Evolutionary conservation across 192 early-diverging fungal genomes (phyloP), one percentile per base, ranked within the genome.

Genomic region (Coemansia umbellata): DNA sequence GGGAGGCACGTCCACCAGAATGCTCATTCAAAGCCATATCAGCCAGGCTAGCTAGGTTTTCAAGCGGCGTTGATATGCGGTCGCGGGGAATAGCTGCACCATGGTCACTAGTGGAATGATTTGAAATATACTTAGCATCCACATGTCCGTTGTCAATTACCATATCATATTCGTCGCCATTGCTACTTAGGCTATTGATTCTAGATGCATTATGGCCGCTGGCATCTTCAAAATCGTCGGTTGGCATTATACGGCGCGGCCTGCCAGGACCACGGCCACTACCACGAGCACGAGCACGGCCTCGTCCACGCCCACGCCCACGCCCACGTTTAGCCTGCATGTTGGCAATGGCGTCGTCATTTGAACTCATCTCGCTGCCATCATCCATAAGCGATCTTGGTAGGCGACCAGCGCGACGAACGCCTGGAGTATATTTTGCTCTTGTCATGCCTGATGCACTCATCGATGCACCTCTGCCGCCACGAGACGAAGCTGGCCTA

Each of bases 381-480:
- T 63, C 61, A 24, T 51, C 61, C 8, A 36, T 33, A 31, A 63
- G 32, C 3, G 47, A 19, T 2, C 21, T 22, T 3, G 61, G 53
- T 18, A 50, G 26, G 22, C 47, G 53, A 31, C 54, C 48, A 36
- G n/a, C 62, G 36, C 54, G 54, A n/a, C 26, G 49, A 22, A 27
- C 23, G 1, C 15, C 27, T 5, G 27, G 10, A 5, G 37, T 28
- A n/a, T 45, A 14, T n/a, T 14, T 33, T 35, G 33, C 33, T 35
- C 33, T 35, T 8, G 33, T n/a, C n/a, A n/a, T n/a, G n/a, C n/a
- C n/a, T n/a, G n/a, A n/a, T n/a, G n/a, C n/a, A n/a, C n/a, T n/a
- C n/a, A n/a, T n/a, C n/a, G n/a, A n/a, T n/a, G n/a, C n/a, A n/a
- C n/a, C n/a, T n/a, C n/a, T n/a, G n/a, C n/a, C n/a, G n/a, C n/a